Evolutionary conservation across 306 rosid species (phyloP).

Genomic region (Citrullus colocynthis): DNA sequence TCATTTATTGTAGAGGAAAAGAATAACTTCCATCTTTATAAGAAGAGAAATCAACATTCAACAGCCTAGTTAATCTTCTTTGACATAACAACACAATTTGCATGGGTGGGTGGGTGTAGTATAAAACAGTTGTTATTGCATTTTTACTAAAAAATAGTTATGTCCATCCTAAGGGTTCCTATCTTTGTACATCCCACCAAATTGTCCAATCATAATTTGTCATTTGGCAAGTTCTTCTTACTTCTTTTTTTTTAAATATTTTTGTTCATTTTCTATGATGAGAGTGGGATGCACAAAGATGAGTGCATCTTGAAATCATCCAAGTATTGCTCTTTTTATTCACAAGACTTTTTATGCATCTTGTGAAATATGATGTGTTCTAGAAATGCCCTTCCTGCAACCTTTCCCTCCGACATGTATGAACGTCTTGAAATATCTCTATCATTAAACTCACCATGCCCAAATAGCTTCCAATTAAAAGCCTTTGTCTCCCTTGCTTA

Average conservation of each 20-base stretch:
- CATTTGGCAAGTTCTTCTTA: no score
- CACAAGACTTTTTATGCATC: not conserved
- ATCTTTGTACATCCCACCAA: no score
- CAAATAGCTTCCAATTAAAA: conserved; percentile 68
- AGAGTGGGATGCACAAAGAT: no score
- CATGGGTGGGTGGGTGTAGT: not conserved
- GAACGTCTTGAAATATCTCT: not conserved
- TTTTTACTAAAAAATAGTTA: not conserved
- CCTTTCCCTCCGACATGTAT: not conserved
- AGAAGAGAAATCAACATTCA: not conserved
- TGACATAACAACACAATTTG: not conserved
- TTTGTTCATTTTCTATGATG: no score
- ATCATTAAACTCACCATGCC: conserved; percentile 63
- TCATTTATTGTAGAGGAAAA: not conserved
- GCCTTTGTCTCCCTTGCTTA: conserved; percentile 74
- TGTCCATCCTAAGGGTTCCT: no score
- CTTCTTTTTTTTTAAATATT: no score
- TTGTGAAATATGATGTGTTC: not conserved
- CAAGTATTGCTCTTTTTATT: not conserved
- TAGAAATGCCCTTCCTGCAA: not conserved
- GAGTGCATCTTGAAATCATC: no score
- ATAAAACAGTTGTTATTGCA: not conserved
- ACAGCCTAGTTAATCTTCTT: not conserved
- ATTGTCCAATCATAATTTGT: no score
- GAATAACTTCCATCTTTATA: not conserved